phyloP scores from a whole-genome alignment of 495 filamentous ascomycete genomes.

The Bacidia rubella region DNA sequence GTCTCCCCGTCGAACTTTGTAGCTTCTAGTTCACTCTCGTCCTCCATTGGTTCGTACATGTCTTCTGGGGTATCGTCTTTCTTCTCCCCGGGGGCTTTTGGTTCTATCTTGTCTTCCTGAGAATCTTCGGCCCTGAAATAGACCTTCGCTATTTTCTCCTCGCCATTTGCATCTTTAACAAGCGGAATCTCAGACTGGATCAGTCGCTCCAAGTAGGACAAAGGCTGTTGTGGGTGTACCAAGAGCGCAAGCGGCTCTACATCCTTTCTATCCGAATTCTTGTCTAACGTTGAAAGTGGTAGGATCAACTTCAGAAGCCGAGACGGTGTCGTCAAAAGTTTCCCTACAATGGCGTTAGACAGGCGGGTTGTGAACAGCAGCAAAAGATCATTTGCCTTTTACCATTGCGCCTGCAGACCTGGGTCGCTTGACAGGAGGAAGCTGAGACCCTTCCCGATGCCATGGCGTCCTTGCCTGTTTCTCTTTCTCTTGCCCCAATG shows the following conservation, averaged over 20 bases:
- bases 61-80: conserved; percentile 18
- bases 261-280: conserved; percentile 43
- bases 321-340: conserved; percentile 81
- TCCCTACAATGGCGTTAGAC: conserved; percentile 40
- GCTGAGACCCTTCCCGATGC: conserved; percentile 53
- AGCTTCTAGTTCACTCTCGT: conserved; percentile 28
- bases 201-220: conserved; percentile 82
- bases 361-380: background rate
- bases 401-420: conserved; percentile 41
- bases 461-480: conserved; percentile 46
- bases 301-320: conserved; percentile 80
- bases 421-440: conserved; percentile 37
- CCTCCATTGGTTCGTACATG: conserved; percentile 22
- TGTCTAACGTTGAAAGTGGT: conserved; percentile 51
- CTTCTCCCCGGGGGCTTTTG: conserved; percentile 20
- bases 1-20: conserved; percentile 36
- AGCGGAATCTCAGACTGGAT: conserved; percentile 80
- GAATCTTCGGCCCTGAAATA: conserved; percentile 72
- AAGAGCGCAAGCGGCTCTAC: conserved; percentile 78
- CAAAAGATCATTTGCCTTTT: conserved; percentile 37
- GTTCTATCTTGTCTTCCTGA: conserved; percentile 42
- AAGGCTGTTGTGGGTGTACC: conserved; percentile 81
- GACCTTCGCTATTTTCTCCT: conserved; percentile 55
- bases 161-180: conserved; percentile 41
- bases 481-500: conserved; percentile 24